Conservation (phyloP, 352 stramenopile species). For the Phytophthora quininea region DNA sequence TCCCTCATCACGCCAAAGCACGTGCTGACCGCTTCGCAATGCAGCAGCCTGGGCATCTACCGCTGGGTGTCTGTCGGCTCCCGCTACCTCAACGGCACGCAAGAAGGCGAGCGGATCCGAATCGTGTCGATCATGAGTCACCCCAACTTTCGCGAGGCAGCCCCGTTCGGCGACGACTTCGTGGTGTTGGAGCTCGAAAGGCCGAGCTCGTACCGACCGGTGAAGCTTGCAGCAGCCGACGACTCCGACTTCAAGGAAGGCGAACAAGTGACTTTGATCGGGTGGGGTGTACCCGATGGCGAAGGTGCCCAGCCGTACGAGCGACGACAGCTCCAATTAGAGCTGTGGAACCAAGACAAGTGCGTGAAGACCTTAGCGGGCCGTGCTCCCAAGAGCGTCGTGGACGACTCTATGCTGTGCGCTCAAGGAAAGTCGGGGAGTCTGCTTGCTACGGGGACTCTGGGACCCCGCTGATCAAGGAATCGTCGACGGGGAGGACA, state of each 20-base stretch:
- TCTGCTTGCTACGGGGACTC: constrained; percentile 41
- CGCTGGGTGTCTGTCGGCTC: background rate
- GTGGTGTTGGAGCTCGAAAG: constrained; percentile 41
- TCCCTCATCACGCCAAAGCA: constrained; percentile 1
- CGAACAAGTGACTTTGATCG: constrained; percentile 23
- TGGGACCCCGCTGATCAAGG: constrained; percentile 26
- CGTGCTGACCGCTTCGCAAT: background rate
- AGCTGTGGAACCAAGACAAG: constrained; percentile 24
- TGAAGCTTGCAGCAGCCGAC: constrained; percentile 22
- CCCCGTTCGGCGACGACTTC: constrained; percentile 35
- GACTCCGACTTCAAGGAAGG: constrained; percentile 21
- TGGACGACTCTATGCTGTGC: constrained; percentile 31
- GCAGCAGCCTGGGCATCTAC: background rate
- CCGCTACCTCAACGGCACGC: background rate
- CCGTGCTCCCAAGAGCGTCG: constrained; percentile 1
- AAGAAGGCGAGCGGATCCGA: constrained; percentile 1
- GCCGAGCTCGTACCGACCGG: constrained; percentile 25
- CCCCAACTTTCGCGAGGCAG: background rate
- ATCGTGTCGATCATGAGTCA: background rate
- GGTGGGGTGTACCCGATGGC: constrained; percentile 23
- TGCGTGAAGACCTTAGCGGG: constrained; percentile 23
- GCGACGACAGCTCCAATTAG: constrained; percentile 30
- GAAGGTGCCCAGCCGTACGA: constrained; percentile 19
- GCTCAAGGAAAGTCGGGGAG: constrained; percentile 28
- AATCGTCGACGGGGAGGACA: constrained; percentile 14